Percentiles rank a stretch among this genome's conserved stretches.
These are phyloP conservation scores for Talaromyces sp. DNA, from an alignment of 2,329 filamentous ascomycete species.

Conservation along the genomic window DNA sequence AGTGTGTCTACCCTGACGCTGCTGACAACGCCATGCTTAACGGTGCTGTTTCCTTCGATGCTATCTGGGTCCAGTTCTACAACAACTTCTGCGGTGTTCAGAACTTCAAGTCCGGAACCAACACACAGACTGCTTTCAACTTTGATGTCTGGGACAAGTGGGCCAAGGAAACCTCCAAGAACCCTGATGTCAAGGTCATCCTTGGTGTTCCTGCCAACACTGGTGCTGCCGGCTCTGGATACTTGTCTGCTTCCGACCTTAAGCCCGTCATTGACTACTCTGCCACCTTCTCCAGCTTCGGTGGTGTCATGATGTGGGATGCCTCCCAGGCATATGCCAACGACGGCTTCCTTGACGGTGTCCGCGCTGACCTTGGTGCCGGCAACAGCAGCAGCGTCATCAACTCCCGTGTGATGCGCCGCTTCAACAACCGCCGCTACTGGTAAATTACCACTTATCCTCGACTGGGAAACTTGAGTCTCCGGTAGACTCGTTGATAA, in stretches of 20 bases:
- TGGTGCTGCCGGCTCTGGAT: constrained; percentile 52
- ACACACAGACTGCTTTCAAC: constrained; percentile 54
- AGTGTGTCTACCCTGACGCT: constrained; percentile 62
- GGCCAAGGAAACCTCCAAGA: constrained; percentile 54
- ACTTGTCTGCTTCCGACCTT: constrained; percentile 46
- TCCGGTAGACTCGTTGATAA: constrained; percentile 6
- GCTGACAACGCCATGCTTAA: constrained; percentile 55
- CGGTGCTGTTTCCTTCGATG: constrained; percentile 53
- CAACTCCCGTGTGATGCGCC: constrained; percentile 11
- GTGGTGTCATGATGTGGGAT: constrained; percentile 67
- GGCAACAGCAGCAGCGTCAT: constrained; percentile 4
- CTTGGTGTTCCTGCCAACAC: constrained; percentile 56
- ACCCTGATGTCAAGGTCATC: constrained; percentile 57
- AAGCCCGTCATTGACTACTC: constrained; percentile 49
- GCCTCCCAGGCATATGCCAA: constrained; percentile 58
- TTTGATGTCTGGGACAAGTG: constrained; percentile 61
- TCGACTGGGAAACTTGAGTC: neutral
- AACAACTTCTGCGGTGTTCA: constrained; percentile 62
- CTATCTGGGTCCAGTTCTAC: constrained; percentile 62
- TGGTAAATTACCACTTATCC: constrained; percentile 5
- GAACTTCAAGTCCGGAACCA: constrained; percentile 43
- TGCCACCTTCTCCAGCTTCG: constrained; percentile 55
- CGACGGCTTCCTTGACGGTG: constrained; percentile 48
- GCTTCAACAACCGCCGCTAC: constrained; percentile 1
- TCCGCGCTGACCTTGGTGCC: constrained; percentile 22